These are phyloP conservation scores for Chlorella sp. DNA, from an alignment of 139 green algal genomes.

Conservation along the genomic window DNA sequence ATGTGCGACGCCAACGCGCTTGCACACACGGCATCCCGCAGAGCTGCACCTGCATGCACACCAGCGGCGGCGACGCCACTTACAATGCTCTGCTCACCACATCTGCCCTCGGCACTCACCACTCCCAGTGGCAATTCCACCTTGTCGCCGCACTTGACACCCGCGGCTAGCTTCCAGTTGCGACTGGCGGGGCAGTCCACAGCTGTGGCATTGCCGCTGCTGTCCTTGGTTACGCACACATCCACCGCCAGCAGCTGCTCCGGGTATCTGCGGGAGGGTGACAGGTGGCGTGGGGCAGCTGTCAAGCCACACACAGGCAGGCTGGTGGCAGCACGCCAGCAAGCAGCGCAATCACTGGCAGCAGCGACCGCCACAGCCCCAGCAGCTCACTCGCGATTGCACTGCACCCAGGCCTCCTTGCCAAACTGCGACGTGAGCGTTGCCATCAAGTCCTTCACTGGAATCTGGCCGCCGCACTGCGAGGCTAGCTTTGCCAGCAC, in stretches of 20 bases:
- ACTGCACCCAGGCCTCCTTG: neutral
- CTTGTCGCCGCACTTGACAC: neutral
- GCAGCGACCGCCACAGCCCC: neutral
- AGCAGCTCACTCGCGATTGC: neutral
- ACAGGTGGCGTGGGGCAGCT: neutral
- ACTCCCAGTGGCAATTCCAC: neutral
- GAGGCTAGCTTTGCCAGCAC: neutral
- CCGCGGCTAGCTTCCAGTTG: neutral
- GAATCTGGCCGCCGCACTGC: conserved; percentile 11
- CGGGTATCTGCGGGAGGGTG: neutral
- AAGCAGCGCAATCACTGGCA: neutral
- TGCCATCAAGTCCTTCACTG: neutral
- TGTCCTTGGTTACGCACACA: neutral
- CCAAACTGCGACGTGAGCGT: neutral
- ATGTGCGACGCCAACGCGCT: too few species aligned
- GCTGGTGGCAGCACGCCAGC: neutral
- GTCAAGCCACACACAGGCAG: too few species aligned
- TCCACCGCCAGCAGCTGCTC: conserved; percentile 2
- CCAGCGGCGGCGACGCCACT: too few species aligned
- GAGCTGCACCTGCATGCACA: too few species aligned
- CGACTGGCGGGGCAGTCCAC: neutral
- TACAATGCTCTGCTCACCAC: neutral
- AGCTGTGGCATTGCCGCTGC: too few species aligned
- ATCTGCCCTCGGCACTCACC: neutral
- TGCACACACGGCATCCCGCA: too few species aligned